Conservation (phyloP, 352 stramenopile species). For the Thraustochytrium striatum region DNA sequence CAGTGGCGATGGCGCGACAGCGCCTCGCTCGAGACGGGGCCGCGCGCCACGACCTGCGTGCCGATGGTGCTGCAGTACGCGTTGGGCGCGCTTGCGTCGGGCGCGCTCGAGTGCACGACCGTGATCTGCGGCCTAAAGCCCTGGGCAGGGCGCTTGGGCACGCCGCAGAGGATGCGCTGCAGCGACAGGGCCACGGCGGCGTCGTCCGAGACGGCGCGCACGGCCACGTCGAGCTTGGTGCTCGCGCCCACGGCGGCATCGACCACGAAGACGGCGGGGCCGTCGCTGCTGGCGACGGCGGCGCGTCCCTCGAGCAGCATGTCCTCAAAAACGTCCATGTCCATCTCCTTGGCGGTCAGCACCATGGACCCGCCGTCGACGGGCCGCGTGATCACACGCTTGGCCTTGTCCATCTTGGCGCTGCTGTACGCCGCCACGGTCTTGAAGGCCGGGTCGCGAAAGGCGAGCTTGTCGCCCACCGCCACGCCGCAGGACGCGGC, state of each 20-base stretch:
- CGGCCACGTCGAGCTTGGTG: not conserved
- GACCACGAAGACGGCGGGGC: not conserved
- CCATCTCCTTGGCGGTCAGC: not conserved
- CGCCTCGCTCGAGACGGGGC: too few species aligned
- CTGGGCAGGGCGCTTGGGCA: not conserved
- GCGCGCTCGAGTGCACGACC: slow-evolving; percentile 1
- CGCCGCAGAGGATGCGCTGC: not conserved
- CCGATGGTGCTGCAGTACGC: slow-evolving; percentile 8
- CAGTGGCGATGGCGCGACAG: too few species aligned
- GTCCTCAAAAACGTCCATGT: not conserved
- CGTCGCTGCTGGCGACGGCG: not conserved
- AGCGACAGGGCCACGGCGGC: not conserved
- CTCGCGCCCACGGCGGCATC: not conserved
- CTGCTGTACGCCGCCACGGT: not conserved
- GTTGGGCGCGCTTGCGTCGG: not conserved
- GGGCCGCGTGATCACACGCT: not conserved
- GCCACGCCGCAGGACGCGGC: not conserved
- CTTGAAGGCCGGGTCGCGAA: not conserved
- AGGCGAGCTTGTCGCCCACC: not conserved
- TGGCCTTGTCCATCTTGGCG: not conserved
- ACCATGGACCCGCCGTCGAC: not conserved
- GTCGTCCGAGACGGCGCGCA: slow-evolving; percentile 6
- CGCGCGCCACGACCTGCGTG: not conserved
- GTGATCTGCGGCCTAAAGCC: not conserved
- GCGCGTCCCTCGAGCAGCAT: not conserved